A percentile compares a stretch with the other conserved stretches of the same genome.
Conservation (phyloP, 148 eudicot genomes). For the Rhododendron williamsianum region DNA sequence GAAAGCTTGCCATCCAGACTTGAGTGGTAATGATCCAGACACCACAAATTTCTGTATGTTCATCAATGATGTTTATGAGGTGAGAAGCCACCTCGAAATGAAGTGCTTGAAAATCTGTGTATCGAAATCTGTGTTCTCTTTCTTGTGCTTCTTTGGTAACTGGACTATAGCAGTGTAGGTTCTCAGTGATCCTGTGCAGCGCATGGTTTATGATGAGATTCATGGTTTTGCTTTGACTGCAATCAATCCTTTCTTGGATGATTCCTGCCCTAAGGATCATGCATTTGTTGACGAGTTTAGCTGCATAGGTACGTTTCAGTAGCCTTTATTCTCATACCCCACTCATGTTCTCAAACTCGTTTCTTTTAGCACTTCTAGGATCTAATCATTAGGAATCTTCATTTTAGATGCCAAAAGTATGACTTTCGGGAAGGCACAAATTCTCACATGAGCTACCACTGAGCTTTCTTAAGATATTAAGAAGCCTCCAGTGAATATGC, state of each 20-base stretch:
- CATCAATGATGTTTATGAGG: slow-evolving; percentile 90
- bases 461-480: not conserved
- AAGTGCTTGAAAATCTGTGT: not conserved
- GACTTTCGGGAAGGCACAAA: not conserved
- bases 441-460: not conserved
- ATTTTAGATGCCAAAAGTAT: not conserved
- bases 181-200: slow-evolving; percentile 92
- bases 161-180: slow-evolving; percentile 40
- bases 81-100: slow-evolving; percentile 19
- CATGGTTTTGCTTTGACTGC: slow-evolving; percentile 93
- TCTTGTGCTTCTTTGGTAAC: not conserved
- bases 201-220: slow-evolving; percentile 91
- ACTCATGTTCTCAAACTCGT: not conserved
- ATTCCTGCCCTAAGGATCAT: slow-evolving; percentile 71
- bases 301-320: slow-evolving; percentile 71
- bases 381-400: not conserved
- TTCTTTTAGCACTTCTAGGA: not conserved
- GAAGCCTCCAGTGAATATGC: not conserved
- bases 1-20: slow-evolving; percentile 98
- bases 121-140: not conserved
- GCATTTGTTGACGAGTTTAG: slow-evolving; percentile 96
- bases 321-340: not conserved
- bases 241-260: slow-evolving; percentile 80
- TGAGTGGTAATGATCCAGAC: slow-evolving; percentile 87
- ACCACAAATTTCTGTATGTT: slow-evolving; percentile 91